Conservation (phyloP, 2,329 filamentous ascomycete species). For the Mycosphaerella sp. region DNA sequence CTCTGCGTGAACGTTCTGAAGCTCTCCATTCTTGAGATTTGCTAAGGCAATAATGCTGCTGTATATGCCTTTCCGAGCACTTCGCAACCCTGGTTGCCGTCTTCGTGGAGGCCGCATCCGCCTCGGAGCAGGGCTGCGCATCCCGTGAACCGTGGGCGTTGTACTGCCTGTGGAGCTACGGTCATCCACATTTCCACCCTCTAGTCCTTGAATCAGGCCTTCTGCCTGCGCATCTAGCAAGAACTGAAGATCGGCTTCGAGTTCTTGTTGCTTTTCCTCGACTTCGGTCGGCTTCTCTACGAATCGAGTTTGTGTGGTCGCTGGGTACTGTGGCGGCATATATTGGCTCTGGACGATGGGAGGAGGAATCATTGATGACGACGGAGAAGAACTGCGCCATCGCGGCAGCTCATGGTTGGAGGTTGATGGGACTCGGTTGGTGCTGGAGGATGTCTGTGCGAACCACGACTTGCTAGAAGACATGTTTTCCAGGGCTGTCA, state of each 20-base stretch:
- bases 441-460: conserved; percentile 23
- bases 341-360: conserved; percentile 33
- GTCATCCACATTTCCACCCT: conserved; percentile 38
- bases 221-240: conserved; percentile 57
- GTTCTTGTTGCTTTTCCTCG: conserved; percentile 43
- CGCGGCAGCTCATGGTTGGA: conserved; percentile 28
- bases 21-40: conserved; percentile 61
- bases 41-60: conserved; percentile 58
- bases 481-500: neutral
- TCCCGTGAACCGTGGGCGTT: conserved; percentile 42
- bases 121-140: conserved; percentile 28
- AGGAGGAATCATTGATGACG: conserved; percentile 32
- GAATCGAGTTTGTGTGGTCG: conserved; percentile 34
- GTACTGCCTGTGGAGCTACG: conserved; percentile 44
- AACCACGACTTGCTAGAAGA: conserved; percentile 28
- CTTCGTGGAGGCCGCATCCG: conserved; percentile 47
- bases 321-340: conserved; percentile 8
- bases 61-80: conserved; percentile 59
- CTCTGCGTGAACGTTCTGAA: conserved; percentile 53
- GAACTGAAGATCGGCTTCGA: conserved; percentile 53
- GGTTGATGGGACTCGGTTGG: conserved; percentile 18
- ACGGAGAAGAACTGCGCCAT: conserved; percentile 32
- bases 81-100: conserved; percentile 51
- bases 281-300: conserved; percentile 40
- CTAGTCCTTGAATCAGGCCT: conserved; percentile 47